Base-by-base conservation (phyloP, 352 stramenopile genomes). In the Blastocystis sp. region DNA sequence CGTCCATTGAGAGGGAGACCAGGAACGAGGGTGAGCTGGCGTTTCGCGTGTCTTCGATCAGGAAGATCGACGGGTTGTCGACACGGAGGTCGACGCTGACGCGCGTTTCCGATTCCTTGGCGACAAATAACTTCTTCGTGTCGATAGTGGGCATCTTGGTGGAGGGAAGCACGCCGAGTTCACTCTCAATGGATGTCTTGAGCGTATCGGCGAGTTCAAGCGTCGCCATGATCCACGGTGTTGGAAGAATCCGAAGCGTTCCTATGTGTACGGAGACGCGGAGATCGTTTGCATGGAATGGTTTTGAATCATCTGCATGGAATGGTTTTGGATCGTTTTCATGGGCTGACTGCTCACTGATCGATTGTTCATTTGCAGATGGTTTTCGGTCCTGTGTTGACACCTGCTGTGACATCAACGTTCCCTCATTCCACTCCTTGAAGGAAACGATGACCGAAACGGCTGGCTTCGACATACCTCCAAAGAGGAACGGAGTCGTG, bases 51-150 rank as follows among this genome's bases (percentile, higher is more conserved):
- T 85, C 53, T 46, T 85, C 75, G 16, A 85, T 11, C 4, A 85
- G 29, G 29, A 76, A 85, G 7, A 85, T 34, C 0, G 32, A 85
- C 1, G 48, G 75, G 36, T 85, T 76, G n/a, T 85, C 75, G 29
- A 85, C 54, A 8, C 46, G 63, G n/a, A 85, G 7, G n/a, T 76
- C 63, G 36, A 85, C 29, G 0, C 27, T 16, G 6, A 85, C 0
- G 38, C 75, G 27, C 16, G 36, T n/a, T 24, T 29, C 63, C n/a
- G 18, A n/a, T 53, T 46, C 42, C 32, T 11, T 24, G 14, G 27
- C 6, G 4, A 53, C 42, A 48, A 14, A 75, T 24, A 63, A 14
- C n/a, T 21, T 38, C 18, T 11, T 9, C 0, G 61, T n/a, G 7
- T 9, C 14, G 4, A 49, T 11, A 53, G 21, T 48, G 24, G 34